Percentiles rank a stretch among this genome's conserved stretches.
Conservation (phyloP, 371 early-diverging fungal genomes). For the Capniomyces stellatus region DNA sequence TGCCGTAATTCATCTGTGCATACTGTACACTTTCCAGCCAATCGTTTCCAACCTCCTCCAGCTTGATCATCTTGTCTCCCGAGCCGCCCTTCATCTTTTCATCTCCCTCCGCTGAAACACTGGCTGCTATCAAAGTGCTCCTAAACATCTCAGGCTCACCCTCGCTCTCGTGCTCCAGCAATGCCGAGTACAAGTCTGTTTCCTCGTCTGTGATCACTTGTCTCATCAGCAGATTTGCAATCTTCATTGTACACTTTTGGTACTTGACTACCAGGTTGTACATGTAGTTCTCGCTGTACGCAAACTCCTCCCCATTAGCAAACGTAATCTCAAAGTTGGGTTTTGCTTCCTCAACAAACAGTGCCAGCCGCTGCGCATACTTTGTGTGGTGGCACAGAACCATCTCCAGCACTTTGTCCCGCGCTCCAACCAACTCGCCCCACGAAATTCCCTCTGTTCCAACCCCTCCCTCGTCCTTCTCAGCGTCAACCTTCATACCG, state of each 20-base stretch:
- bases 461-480: no score
- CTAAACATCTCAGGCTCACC: background rate
- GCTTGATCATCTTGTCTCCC: background rate
- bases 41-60: background rate
- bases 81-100: background rate
- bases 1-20: background rate
- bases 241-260: slow-evolving; percentile 7
- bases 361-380: background rate
- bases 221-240: slow-evolving; percentile 13
- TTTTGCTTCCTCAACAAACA: background rate
- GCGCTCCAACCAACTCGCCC: no score
- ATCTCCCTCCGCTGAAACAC: no score
- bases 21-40: background rate
- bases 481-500: no score
- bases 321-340: slow-evolving; percentile 28
- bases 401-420: background rate
- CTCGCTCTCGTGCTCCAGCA: background rate
- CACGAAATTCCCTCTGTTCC: background rate
- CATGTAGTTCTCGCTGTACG: slow-evolving; percentile 32
- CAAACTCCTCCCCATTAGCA: slow-evolving; percentile 58
- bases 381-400: background rate
- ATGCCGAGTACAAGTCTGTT: background rate
- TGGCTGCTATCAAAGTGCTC: background rate
- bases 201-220: slow-evolving; percentile 26
- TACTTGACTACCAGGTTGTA: slow-evolving; percentile 7